Evolutionary conservation across 1,139 yeast species (phyloP), one percentile per base, ranked within the genome.

Genomic region (Pichia sp.): DNA sequence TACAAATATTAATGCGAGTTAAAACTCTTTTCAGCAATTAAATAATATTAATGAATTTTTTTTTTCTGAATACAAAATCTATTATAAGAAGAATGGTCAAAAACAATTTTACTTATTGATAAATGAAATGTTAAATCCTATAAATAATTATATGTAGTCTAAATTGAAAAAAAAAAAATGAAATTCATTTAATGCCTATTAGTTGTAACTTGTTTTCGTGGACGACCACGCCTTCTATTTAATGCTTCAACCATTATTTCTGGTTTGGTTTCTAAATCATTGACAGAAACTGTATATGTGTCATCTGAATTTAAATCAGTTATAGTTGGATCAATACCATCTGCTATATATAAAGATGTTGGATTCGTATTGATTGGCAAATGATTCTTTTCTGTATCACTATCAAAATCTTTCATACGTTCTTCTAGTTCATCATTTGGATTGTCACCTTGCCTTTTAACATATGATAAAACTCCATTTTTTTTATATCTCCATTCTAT

Each of bases 401-500:
- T 20, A n/a, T 35, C 46, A 29, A 37, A 30, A 26, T 42, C 55
- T 6, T 50, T 26, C 55, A 33, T 22, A 33, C 36, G 36, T 10
- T 28, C 25, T n/a, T 43, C 43, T 8, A 46, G 22, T 28, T 46
- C 50, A 16, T 38, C 45, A 30, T 37, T 39, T 6, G 39, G 29
- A 22, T 36, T 37, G 22, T 36, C 37, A 20, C 38, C 43, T 6
- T 30, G 36, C 30, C 56, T 56, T 30, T 51, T 53, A 16, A 59
- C 63, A 35, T 51, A 47, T 12, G 56, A 49, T 12, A 60, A 52
- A 16, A 52, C 45, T 6, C 64, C 64, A 46, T 57, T 59, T 35
- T 57, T 60, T 39, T 58, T 59, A 43, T 50, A 58, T 32, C 52
- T 52, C 63, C 64, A 58, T 31, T 51, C 52, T 24, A 54, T 57